These are phyloP conservation scores for Calonectria pteridis DNA, from an alignment of 2,329 filamentous ascomycete species.

Conservation along the genomic window DNA sequence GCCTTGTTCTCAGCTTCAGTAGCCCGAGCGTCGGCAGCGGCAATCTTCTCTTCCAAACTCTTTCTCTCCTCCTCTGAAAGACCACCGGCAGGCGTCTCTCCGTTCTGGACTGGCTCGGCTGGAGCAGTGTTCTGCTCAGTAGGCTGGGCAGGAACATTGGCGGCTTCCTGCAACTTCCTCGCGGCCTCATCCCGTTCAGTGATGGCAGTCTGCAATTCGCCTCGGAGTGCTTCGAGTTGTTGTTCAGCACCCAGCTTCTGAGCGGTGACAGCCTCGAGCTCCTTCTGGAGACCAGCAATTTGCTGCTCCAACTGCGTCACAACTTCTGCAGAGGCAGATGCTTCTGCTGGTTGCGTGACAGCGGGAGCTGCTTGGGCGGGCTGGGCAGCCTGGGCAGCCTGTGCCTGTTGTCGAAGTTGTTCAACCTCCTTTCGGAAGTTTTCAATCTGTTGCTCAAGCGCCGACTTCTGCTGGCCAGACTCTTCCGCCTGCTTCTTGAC, in stretches of 20 bases:
- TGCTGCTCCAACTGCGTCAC: slow-evolving; percentile 62
- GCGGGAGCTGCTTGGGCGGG: slow-evolving; percentile 55
- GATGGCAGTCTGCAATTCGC: slow-evolving; percentile 72
- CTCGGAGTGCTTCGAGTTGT: slow-evolving; percentile 66
- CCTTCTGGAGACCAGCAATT: slow-evolving; percentile 63
- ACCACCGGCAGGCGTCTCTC: slow-evolving; percentile 25
- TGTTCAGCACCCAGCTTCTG: slow-evolving; percentile 78
- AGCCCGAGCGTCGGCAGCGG: slow-evolving; percentile 71
- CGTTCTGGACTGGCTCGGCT: slow-evolving; percentile 26
- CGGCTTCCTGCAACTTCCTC: slow-evolving; percentile 50
- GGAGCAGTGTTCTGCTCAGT: slow-evolving; percentile 29
- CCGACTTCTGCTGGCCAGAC: slow-evolving; percentile 48
- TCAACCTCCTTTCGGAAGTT: slow-evolving; percentile 58
- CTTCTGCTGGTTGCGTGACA: slow-evolving; percentile 49
- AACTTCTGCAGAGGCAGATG: slow-evolving; percentile 61
- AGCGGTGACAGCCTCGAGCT: slow-evolving; percentile 74
- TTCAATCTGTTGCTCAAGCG: slow-evolving; percentile 58
- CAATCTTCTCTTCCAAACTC: slow-evolving; percentile 72
- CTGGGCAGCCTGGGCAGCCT: slow-evolving; percentile 52
- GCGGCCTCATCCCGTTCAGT: slow-evolving; percentile 74
- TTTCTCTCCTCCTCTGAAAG: slow-evolving; percentile 71
- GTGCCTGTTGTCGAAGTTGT: slow-evolving; percentile 52
- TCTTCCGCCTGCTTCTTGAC: slow-evolving; percentile 55
- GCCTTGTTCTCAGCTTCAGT: slow-evolving; percentile 74
- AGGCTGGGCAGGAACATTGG: slow-evolving; percentile 54